Evolutionary conservation across 2,329 filamentous ascomycete genomes (phyloP), one percentile per base, ranked within the genome.

Genomic region (Nigrospora oryzae): DNA sequence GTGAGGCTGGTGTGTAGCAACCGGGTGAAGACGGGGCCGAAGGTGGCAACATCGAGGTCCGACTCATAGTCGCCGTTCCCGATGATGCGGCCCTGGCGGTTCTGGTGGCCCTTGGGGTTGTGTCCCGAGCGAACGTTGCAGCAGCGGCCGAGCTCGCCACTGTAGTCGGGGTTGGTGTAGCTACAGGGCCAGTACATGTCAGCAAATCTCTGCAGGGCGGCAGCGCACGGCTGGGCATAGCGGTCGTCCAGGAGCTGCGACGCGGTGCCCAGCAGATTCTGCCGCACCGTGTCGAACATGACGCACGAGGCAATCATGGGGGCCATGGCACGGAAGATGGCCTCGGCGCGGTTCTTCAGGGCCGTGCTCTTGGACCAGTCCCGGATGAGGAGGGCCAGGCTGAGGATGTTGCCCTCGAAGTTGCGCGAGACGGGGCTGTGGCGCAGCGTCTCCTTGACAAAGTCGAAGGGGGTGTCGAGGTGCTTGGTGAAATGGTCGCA

Each of bases 221-320:
- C 56, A 10, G 50, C 46, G 32, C 58, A 62, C 10, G 57, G 54
- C 35, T 56, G 51, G 7, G 58, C 54, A 40, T 62, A 62, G 5
- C 55, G 51, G 34, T 61, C 58, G 36, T 62, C 55, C 3, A 62
- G 49, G 16, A 62, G 54, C 10, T 57, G 59, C 14, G 51, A 56
- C 33, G 59, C 54, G n/a, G 54, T 56, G 16, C 58, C 59, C 16
- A 59, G 56, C 30, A 62, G 45, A 33, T 59, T 56, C 38, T 61
- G 59, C 14, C 58, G 54, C 10, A 60, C 58, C 7, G 59, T 57
- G 39, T 62, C 59, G 19, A 62, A 54, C 58, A 62, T 60, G 41
- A 62, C 55, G 34, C 58, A 62, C 0, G 56, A 60, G 14, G 58
- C 56, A 44, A 62, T 59, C 56, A 61, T 58, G 5, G 59, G 59